phyloP scores from a whole-genome alignment of 2,329 filamentous ascomycete genomes.

The Aspergillus nomiae region DNA sequence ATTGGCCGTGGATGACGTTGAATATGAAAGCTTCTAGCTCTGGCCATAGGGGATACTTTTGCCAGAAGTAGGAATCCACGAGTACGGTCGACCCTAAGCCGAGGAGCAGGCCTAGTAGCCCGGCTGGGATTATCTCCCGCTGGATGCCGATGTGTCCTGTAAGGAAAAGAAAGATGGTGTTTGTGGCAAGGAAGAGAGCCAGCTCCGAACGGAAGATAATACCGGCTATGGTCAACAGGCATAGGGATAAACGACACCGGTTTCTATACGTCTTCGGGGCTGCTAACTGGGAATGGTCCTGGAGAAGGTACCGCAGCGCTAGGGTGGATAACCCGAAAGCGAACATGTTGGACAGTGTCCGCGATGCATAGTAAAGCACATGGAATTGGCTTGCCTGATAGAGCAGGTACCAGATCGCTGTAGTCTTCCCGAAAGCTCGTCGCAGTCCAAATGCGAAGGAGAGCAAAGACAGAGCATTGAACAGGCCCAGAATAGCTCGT shows the following conservation, averaged over 20 bases:
- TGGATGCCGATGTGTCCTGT: conserved; percentile 57
- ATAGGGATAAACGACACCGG: conserved; percentile 66
- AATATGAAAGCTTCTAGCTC: conserved; percentile 87
- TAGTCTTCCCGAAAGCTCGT: conserved; percentile 66
- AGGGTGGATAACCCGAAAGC: conserved; percentile 70
- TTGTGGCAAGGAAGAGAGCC: conserved; percentile 73
- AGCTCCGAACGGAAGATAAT: conserved; percentile 89
- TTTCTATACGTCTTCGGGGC: conserved; percentile 32
- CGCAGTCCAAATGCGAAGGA: conserved; percentile 66
- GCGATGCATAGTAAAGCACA: conserved; percentile 85
- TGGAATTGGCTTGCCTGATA: conserved; percentile 88
- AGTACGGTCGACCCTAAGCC: conserved; percentile 71
- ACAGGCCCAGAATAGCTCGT: conserved; percentile 73
- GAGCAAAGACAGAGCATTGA: conserved; percentile 71
- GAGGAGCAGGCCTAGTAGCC: conserved; percentile 64
- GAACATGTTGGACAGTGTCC: conserved; percentile 95
- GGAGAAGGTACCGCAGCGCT: conserved; percentile 52
- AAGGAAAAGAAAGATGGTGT: conserved; percentile 65
- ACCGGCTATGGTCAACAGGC: conserved; percentile 75
- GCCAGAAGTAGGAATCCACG: conserved; percentile 94
- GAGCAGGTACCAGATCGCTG: conserved; percentile 76
- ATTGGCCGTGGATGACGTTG: conserved; percentile 82
- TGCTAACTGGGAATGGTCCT: conserved; percentile 33
- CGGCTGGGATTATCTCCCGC: conserved; percentile 62
- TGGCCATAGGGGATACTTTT: conserved; percentile 76